phyloP scores from a whole-genome alignment of 257 asterid species.

The Salvia miltiorrhiza region DNA sequence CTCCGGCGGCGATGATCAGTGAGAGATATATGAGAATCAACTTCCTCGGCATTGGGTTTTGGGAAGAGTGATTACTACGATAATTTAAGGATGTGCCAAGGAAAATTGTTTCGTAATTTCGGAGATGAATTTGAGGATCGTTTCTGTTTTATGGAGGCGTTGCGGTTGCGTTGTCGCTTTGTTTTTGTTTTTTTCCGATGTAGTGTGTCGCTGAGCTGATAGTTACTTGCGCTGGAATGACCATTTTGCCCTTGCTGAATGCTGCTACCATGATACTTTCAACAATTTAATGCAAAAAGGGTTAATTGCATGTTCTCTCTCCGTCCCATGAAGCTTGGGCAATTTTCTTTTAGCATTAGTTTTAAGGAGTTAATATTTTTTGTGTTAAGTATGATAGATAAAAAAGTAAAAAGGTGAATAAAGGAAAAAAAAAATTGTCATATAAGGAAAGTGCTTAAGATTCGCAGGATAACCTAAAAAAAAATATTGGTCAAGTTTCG shows the following conservation, averaged over 20 bases:
- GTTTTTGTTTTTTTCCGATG: background rate
- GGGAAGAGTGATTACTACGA: background rate
- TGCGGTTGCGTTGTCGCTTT: background rate
- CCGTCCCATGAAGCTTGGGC: no score
- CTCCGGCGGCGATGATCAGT: constrained; percentile 18
- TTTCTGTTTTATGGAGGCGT: background rate
- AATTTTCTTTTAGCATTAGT: no score
- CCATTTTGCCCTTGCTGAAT: constrained; percentile 13
- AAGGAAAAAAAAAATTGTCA: no score
- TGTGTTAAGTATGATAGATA: no score
- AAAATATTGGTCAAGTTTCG: no score
- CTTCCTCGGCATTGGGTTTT: background rate
- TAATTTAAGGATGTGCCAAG: background rate
- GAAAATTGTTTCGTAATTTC: background rate
- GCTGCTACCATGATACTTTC: no score
- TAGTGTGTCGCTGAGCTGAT: background rate
- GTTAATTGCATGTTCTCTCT: no score
- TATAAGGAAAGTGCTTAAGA: no score
- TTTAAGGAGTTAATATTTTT: no score
- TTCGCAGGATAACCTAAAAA: no score
- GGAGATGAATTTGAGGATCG: background rate
- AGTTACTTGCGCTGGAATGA: background rate
- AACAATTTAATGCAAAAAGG: no score
- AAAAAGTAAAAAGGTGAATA: no score
- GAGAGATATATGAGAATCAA: constrained; percentile 9